Conservation (phyloP, 805 yeast genomes). For the Lipomyces mesembrius region DNA sequence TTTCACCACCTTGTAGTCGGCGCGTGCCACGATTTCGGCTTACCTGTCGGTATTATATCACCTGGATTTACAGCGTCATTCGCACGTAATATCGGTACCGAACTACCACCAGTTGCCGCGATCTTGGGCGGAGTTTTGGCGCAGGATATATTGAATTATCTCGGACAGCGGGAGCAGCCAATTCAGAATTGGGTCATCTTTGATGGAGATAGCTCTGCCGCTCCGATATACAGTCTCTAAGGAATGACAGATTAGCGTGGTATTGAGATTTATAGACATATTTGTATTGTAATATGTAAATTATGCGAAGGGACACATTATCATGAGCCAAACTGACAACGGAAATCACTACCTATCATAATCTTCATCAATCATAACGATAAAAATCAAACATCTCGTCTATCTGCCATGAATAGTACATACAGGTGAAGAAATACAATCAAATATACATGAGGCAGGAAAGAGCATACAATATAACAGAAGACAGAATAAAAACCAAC, state of each 20-base stretch:
- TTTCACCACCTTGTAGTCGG: constrained; percentile 25
- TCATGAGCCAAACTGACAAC: not conserved
- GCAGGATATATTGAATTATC: constrained; percentile 84
- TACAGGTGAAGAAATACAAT: not conserved
- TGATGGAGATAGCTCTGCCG: constrained; percentile 71
- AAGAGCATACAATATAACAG: not conserved
- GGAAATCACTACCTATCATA: not conserved
- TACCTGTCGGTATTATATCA: constrained; percentile 54
- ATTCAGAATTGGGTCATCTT: constrained; percentile 78
- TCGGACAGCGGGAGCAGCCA: constrained; percentile 78
- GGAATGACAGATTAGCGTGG: not conserved
- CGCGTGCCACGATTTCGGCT: constrained; percentile 46
- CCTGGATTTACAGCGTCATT: constrained; percentile 46
- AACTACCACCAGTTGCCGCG: constrained; percentile 83
- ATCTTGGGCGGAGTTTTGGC: constrained; percentile 87
- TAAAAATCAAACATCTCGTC: not conserved
- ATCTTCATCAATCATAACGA: constrained; percentile 4
- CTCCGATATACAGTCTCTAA: constrained; percentile 69
- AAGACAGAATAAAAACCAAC: not conserved
- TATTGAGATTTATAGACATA: not conserved
- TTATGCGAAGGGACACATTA: not conserved
- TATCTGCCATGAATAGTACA: constrained; percentile 5
- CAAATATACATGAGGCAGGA: constrained; percentile 1
- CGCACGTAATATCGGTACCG: constrained; percentile 52
- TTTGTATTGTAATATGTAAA: not conserved